Evolutionary conservation across 257 asterid species (phyloP).

Genomic region (Euphrasia confusa): DNA sequence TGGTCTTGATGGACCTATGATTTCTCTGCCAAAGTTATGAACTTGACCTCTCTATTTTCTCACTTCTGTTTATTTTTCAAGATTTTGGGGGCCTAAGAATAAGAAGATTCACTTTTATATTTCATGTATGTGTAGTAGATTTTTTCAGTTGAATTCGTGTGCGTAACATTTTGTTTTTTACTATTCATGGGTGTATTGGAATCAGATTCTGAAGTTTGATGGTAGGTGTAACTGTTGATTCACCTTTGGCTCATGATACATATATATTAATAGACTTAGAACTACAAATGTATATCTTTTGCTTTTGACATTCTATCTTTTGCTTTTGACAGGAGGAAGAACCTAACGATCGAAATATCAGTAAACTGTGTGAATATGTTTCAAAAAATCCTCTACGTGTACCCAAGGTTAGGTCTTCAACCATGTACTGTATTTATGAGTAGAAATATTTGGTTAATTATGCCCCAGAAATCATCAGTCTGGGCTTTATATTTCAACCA

Average conservation of each 20-base stretch:
- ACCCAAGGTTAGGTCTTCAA: constrained; percentile 55
- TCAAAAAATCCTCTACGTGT: constrained; percentile 75
- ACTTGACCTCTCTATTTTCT: too few relatives aligned
- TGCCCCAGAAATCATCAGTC: neutral
- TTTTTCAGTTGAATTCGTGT: neutral
- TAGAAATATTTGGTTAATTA: neutral
- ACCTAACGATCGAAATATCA: constrained; percentile 65
- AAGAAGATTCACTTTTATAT: neutral
- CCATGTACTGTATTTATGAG: constrained; percentile 14
- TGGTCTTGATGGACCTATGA: too few relatives aligned
- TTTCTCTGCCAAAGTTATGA: too few relatives aligned
- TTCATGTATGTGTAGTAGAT: neutral
- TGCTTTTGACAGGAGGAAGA: constrained; percentile 56
- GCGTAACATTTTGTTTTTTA: neutral
- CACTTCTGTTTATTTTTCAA: too few relatives aligned
- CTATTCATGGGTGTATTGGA: too few relatives aligned
- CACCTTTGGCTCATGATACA: neutral
- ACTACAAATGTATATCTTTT: constrained; percentile 2
- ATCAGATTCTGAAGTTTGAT: too few relatives aligned
- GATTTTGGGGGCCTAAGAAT: constrained; percentile 8
- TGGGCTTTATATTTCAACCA: neutral
- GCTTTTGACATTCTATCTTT: constrained; percentile 29
- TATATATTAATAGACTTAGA: neutral
- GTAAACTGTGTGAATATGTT: constrained; percentile 73
- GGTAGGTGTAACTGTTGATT: neutral